Evolutionary conservation across 106 monocot genomes (phyloP), one percentile per base, ranked within the genome.

Genomic region (Dioscorea dumetorum): DNA sequence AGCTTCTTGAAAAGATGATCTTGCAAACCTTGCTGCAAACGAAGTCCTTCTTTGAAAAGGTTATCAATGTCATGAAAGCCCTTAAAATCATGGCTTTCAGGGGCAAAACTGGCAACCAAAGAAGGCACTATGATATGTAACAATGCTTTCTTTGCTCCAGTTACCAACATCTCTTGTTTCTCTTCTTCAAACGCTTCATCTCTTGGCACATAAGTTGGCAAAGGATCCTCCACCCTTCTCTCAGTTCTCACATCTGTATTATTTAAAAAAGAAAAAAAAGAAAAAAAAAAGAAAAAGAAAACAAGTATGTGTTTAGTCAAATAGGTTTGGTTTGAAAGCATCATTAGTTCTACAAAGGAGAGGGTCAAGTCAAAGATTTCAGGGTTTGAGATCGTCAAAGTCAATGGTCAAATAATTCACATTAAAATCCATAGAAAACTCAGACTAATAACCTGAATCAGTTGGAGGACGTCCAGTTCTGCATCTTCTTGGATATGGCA

Each of bases 51-150:
- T 60, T 94, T 95, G 79, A 83, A 95, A 48, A 95, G 85, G 68
- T 90, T 80, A 79, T 95, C 88, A 60, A 95, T 71, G 17, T 95
- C 91, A 22, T 91, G 94, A 62, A 95, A 91, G 1, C 77, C 91
- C 22, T 71, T 69, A 64, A 95, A 80, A 60, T 95, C 94, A 1
- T 66, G 72, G 79, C 64, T 73, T 52, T 83, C 88, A 20, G 85
- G 80, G 1, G 70, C 67, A 2, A 88, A 41, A 4, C 80, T 72
- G 0, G 88, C 71, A 8, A 88, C 83, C 12, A 95, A 23, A 0
- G 68, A 67, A 0, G 95, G 95, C 14, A 88, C 53, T 3, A 91
- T 53, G 68, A 81, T 88, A 68, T 86, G 91, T 20, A 86, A 86
- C 80, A 91, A 4, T 1, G 95, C 91, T 63, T 84, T 91, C 48